phyloP scores from a whole-genome alignment of 768 basidiomycete genomes.

The Psilocybe subaeruginosa region DNA sequence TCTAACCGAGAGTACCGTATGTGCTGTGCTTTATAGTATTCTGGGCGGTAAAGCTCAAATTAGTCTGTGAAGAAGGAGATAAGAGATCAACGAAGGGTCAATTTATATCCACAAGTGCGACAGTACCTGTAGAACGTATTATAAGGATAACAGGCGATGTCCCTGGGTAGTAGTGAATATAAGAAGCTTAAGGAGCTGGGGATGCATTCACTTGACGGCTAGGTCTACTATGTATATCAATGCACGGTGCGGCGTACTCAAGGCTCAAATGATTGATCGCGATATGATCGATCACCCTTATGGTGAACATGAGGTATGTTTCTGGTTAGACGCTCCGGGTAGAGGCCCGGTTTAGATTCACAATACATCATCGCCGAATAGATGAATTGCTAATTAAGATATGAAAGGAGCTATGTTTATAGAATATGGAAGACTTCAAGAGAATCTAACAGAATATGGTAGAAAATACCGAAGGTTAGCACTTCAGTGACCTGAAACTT shows the following conservation, averaged over 20 bases:
- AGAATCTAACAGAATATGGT: not conserved
- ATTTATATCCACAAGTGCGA: not conserved
- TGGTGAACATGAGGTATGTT: conserved; percentile 25
- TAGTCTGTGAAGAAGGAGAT: conserved; percentile 3
- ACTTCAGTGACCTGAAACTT: not conserved
- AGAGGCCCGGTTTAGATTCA: conserved; percentile 16
- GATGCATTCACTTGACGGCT: not conserved
- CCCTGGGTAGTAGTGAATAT: conserved; percentile 3
- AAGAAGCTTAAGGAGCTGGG: not conserved
- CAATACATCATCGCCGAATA: conserved; percentile 4
- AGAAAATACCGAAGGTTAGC: not conserved
- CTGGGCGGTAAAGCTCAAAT: not conserved
- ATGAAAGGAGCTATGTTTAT: conserved; percentile 6
- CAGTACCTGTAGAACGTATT: not conserved
- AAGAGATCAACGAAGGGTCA: not conserved
- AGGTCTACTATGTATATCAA: conserved; percentile 25
- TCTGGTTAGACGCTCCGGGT: conserved; percentile 23
- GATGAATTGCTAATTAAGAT: not conserved
- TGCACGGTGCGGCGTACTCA: conserved; percentile 27
- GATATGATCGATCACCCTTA: conserved; percentile 31
- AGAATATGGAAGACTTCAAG: not conserved
- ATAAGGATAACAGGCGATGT: not conserved
- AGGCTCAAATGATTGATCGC: conserved; percentile 29
- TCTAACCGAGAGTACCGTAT: not conserved
- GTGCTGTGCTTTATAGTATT: not conserved